Evolutionary conservation across 2,329 filamentous ascomycete genomes (phyloP).

Genomic region (Cryphonectria radicalis): DNA sequence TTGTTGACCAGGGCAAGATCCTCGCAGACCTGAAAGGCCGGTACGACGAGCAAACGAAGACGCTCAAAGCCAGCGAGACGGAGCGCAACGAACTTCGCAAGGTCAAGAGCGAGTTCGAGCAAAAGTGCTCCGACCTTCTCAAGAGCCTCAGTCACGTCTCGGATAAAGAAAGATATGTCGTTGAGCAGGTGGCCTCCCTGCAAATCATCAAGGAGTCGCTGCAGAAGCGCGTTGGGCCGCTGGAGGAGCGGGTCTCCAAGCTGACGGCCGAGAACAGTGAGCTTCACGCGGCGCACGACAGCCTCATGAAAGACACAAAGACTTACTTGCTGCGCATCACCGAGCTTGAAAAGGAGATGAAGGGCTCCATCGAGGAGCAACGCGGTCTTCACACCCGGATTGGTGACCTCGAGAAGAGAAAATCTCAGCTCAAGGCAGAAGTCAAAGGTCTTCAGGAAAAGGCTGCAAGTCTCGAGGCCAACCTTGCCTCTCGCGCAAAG

Average conservation of each 20-base stretch:
- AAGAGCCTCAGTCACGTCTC: slow-evolving; percentile 26
- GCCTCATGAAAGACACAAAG: slow-evolving; percentile 25
- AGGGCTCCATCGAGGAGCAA: slow-evolving; percentile 26
- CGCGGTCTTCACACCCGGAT: slow-evolving; percentile 24
- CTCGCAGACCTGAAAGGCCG: slow-evolving; percentile 34
- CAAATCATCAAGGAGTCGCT: slow-evolving; percentile 31
- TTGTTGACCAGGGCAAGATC: slow-evolving; percentile 30
- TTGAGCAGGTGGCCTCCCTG: slow-evolving; percentile 30
- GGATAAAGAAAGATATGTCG: slow-evolving; percentile 29
- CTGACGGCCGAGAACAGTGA: slow-evolving; percentile 25
- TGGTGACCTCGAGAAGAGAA: slow-evolving; percentile 29
- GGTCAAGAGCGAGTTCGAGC: slow-evolving; percentile 28
- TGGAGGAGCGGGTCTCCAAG: slow-evolving; percentile 31
- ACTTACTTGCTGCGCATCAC: slow-evolving; percentile 29
- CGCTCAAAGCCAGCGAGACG: slow-evolving; percentile 19
- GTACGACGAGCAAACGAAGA: slow-evolving; percentile 32
- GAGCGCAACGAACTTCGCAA: slow-evolving; percentile 23
- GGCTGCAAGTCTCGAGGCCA: slow-evolving; percentile 14
- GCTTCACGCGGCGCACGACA: slow-evolving; percentile 23
- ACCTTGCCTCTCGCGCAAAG: slow-evolving; percentile 19
- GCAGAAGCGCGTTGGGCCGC: slow-evolving; percentile 29
- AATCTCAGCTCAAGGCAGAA: slow-evolving; percentile 16
- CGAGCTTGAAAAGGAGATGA: slow-evolving; percentile 31
- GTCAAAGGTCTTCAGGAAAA: slow-evolving; percentile 22
- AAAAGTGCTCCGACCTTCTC: slow-evolving; percentile 25